Evolutionary conservation across 371 early-diverging fungal genomes (phyloP).

Genomic region (Entomophthora muscae): DNA sequence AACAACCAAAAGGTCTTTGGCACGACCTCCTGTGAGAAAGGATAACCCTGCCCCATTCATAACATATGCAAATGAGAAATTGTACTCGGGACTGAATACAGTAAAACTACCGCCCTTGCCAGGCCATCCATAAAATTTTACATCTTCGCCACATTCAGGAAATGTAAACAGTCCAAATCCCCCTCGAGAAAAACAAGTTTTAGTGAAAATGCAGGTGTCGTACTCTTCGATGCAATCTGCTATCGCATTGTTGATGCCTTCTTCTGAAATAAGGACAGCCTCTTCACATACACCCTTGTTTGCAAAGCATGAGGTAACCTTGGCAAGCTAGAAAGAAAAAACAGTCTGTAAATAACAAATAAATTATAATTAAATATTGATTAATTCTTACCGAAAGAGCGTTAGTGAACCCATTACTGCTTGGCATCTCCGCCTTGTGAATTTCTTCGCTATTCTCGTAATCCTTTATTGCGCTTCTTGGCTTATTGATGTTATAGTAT

Average conservation of each 20-base stretch:
- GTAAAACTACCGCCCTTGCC: conserved; percentile 38
- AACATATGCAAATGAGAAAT: conserved; percentile 32
- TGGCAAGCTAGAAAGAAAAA: not conserved
- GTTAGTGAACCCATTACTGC: not conserved
- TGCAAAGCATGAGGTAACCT: not conserved
- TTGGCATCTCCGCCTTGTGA: not conserved
- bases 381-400: not conserved
- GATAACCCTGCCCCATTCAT: conserved; percentile 16
- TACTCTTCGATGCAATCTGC: not conserved
- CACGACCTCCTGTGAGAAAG: not conserved
- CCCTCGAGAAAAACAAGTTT: not conserved
- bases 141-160: not conserved
- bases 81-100: conserved; percentile 29
- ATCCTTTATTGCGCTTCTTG: not conserved
- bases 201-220: not conserved
- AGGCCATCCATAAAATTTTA: conserved; percentile 26
- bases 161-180: not conserved
- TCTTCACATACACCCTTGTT: not conserved
- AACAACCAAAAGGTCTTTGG: not conserved
- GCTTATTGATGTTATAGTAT: not conserved
- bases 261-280: not conserved
- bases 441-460: not conserved
- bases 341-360: not conserved
- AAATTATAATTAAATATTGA: not conserved
- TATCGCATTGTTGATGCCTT: not conserved